phyloP scores from a whole-genome alignment of 2,329 filamentous ascomycete genomes.

The Ophiostoma himal-ulmi region DNA sequence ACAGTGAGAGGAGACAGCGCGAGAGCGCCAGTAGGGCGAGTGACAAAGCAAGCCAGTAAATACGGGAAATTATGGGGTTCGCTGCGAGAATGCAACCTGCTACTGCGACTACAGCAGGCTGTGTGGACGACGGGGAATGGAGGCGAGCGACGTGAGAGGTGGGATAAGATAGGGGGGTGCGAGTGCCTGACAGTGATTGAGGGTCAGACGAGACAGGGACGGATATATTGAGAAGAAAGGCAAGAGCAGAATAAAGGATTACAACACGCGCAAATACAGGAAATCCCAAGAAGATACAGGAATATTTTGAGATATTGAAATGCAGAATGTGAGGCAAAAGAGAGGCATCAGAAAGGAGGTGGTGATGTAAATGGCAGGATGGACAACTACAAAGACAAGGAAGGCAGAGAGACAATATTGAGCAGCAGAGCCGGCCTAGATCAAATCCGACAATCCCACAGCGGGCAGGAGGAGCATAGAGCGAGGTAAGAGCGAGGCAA shows the following conservation, averaged over 20 bases:
- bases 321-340: neutral
- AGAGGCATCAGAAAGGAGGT: neutral
- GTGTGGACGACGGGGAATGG: slow-evolving; percentile 8
- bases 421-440: neutral
- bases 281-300: neutral
- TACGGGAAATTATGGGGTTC: slow-evolving; percentile 13
- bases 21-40: slow-evolving; percentile 3
- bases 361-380: slow-evolving; percentile 6
- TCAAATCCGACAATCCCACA: neutral
- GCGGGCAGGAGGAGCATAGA: neutral
- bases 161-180: slow-evolving; percentile 13
- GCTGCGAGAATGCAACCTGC: slow-evolving; percentile 4
- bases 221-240: neutral
- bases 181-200: neutral
- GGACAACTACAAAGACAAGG: neutral
- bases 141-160: neutral
- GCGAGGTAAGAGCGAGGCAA: neutral
- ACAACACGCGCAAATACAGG: neutral
- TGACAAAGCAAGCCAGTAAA: slow-evolving; percentile 8
- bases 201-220: neutral
- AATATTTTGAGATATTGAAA: neutral
- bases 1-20: neutral
- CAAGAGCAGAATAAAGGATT: too few species aligned
- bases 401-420: neutral
- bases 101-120: slow-evolving; percentile 12